Evolutionary conservation across 352 stramenopile genomes (phyloP).

Genomic region (Globisporangium nodosum): DNA sequence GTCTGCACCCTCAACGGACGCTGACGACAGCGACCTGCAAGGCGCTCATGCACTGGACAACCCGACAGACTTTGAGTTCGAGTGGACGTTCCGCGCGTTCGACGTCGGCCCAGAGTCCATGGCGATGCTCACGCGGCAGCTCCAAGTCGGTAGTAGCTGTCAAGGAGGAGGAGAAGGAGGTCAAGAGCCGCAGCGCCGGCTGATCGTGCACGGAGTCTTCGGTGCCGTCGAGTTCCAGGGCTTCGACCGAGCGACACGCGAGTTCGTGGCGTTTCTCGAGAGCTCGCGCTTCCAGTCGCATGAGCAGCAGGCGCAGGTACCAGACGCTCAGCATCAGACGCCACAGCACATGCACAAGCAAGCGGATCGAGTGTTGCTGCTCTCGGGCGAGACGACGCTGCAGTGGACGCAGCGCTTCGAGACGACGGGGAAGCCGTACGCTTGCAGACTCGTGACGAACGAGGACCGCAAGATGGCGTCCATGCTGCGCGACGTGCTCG

Average conservation of each 20-base stretch:
- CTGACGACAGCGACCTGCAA: background rate
- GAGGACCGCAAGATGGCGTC: conserved; percentile 23
- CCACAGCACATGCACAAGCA: background rate
- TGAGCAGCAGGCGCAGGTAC: conserved; percentile 6
- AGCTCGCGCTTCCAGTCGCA: conserved; percentile 10
- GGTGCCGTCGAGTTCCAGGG: conserved; percentile 50
- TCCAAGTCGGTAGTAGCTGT: background rate
- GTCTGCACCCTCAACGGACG: no score
- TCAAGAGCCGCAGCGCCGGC: background rate
- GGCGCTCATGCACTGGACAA: conserved; percentile 6
- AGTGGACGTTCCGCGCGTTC: conserved; percentile 60
- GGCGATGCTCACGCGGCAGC: conserved; percentile 18
- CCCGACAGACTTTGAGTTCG: conserved; percentile 25
- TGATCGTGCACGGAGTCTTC: conserved; percentile 49
- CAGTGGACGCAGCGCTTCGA: conserved; percentile 18
- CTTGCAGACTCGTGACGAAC: conserved; percentile 18
- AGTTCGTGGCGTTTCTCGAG: conserved; percentile 24
- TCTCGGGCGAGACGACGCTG: conserved; percentile 14
- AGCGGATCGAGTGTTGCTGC: conserved; percentile 4
- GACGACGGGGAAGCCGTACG: background rate
- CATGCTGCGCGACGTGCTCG: conserved; percentile 34
- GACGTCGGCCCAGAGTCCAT: conserved; percentile 56
- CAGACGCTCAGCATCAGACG: background rate
- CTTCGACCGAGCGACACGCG: conserved; percentile 35
- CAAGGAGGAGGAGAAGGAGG: background rate